A percentile compares a stretch with the other conserved stretches of the same genome.
Conservation (phyloP, 495 filamentous ascomycete species). For the Lepraria neglecta region DNA sequence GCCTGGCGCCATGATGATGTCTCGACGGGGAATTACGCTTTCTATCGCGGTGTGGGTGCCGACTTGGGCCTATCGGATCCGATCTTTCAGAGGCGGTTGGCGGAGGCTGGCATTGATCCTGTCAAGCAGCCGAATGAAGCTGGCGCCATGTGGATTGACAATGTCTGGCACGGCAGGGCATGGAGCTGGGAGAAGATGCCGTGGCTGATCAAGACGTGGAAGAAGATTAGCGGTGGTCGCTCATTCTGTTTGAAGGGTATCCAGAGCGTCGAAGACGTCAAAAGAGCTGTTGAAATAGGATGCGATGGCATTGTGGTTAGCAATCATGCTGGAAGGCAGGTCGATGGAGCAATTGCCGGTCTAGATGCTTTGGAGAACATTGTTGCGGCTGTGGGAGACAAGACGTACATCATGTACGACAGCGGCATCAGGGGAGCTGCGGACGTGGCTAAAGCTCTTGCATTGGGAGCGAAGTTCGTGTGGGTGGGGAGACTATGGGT, state of each 20-base stretch:
- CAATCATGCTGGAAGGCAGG: constrained; percentile 58
- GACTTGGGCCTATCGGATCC: constrained; percentile 54
- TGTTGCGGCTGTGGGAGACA: constrained; percentile 48
- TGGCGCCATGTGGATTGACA: constrained; percentile 57
- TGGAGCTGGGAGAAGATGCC: constrained; percentile 53
- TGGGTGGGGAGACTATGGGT: constrained; percentile 59
- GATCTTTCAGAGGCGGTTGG: constrained; percentile 48
- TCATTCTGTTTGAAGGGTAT: constrained; percentile 56
- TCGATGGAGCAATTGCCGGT: constrained; percentile 56
- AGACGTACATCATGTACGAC: constrained; percentile 56
- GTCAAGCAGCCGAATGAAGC: constrained; percentile 44
- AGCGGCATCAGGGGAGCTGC: constrained; percentile 51
- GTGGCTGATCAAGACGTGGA: constrained; percentile 51
- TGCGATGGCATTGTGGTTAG: constrained; percentile 54
- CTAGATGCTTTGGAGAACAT: constrained; percentile 61
- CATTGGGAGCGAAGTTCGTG: constrained; percentile 58
- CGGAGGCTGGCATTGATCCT: constrained; percentile 48
- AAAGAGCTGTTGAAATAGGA: constrained; percentile 48
- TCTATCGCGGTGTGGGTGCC: constrained; percentile 52
- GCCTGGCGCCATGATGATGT: constrained; percentile 61
- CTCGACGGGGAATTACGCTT: constrained; percentile 54
- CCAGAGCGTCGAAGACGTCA: constrained; percentile 48
- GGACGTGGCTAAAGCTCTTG: constrained; percentile 58
- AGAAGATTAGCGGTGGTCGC: constrained; percentile 44
- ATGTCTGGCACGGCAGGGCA: constrained; percentile 57